Evolutionary conservation across 2,329 filamentous ascomycete genomes (phyloP).

Genomic region (Orbilia javanica): DNA sequence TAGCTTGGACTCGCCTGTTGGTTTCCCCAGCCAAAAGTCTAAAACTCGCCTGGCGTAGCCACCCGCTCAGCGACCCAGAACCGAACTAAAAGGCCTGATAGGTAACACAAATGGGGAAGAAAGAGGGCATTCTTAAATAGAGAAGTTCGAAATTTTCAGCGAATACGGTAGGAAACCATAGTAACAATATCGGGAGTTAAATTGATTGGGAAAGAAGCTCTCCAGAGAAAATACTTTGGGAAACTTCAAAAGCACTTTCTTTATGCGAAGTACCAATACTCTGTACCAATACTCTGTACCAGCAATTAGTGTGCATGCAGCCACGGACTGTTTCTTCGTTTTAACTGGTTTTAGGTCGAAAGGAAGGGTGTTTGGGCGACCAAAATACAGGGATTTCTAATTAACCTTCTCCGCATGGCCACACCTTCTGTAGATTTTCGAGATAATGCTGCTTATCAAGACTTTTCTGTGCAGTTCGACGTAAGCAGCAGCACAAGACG

Average conservation of each 20-base stretch:
- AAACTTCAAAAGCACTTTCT: too few relatives aligned
- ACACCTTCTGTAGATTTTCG: slow-evolving; percentile 1
- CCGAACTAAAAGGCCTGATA: not conserved
- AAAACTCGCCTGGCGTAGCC: slow-evolving; percentile 32
- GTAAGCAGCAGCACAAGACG: slow-evolving; percentile 28
- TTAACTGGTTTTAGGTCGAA: slow-evolving; percentile 32
- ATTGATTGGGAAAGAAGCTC: not conserved
- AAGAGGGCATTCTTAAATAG: not conserved
- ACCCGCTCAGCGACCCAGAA: slow-evolving; percentile 6
- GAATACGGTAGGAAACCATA: not conserved
- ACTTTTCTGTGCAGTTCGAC: slow-evolving; percentile 1
- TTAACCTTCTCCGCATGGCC: slow-evolving; percentile 19
- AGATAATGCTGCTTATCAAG: slow-evolving; percentile 35
- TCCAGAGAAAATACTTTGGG: not conserved
- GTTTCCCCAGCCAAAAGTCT: slow-evolving; percentile 22
- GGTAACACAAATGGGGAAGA: slow-evolving; percentile 14
- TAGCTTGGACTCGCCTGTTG: slow-evolving; percentile 10
- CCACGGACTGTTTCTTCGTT: slow-evolving; percentile 6
- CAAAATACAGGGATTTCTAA: slow-evolving; percentile 32
- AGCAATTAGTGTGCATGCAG: not conserved
- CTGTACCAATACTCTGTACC: too few relatives aligned
- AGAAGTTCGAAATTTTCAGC: not conserved
- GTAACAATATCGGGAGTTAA: not conserved
- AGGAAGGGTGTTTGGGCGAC: slow-evolving; percentile 32
- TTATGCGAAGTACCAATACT: too few relatives aligned